Evolutionary conservation across 2,329 filamentous ascomycete species (phyloP).

Genomic region (Scedosporium boydii): DNA sequence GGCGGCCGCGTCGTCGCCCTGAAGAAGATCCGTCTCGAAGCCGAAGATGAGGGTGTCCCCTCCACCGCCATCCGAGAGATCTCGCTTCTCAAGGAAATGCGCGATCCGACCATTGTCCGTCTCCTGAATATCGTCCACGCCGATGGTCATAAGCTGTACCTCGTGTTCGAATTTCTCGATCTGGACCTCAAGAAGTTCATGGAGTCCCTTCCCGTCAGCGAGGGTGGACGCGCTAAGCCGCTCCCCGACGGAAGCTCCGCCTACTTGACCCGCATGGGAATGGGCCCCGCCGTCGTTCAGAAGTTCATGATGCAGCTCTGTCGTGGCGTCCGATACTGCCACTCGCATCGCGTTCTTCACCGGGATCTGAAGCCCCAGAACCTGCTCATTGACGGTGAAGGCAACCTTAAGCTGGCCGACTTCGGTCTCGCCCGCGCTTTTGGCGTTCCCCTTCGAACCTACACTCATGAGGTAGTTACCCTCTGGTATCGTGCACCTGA

Average conservation of each 20-base stretch:
- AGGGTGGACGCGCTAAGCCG: conserved; percentile 77
- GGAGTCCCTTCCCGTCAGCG: conserved; percentile 76
- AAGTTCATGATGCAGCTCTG: conserved; percentile 89
- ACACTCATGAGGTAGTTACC: conserved; percentile 91
- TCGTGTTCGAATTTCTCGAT: conserved; percentile 87
- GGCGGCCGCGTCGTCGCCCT: conserved; percentile 79
- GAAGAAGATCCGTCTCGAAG: conserved; percentile 92
- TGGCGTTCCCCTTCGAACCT: conserved; percentile 81
- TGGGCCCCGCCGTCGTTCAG: conserved; percentile 75
- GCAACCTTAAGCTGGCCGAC: conserved; percentile 84
- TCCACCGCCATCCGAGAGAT: conserved; percentile 92
- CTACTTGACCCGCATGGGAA: conserved; percentile 55
- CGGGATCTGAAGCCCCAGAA: conserved; percentile 89
- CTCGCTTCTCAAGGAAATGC: conserved; percentile 89
- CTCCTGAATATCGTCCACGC: conserved; percentile 89
- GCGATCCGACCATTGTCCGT: conserved; percentile 79
- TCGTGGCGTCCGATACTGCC: conserved; percentile 78
- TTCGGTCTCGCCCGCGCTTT: conserved; percentile 86
- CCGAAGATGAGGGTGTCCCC: conserved; percentile 88
- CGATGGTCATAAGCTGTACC: conserved; percentile 89
- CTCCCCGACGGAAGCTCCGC: conserved; percentile 67
- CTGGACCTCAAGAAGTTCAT: conserved; percentile 94
- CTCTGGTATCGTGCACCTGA: conserved; percentile 89
- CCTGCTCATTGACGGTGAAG: conserved; percentile 73
- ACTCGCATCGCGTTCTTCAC: conserved; percentile 78